Evolutionary conservation across 768 basidiomycete species (phyloP).

Genomic region (Nidularia pulvinata): DNA sequence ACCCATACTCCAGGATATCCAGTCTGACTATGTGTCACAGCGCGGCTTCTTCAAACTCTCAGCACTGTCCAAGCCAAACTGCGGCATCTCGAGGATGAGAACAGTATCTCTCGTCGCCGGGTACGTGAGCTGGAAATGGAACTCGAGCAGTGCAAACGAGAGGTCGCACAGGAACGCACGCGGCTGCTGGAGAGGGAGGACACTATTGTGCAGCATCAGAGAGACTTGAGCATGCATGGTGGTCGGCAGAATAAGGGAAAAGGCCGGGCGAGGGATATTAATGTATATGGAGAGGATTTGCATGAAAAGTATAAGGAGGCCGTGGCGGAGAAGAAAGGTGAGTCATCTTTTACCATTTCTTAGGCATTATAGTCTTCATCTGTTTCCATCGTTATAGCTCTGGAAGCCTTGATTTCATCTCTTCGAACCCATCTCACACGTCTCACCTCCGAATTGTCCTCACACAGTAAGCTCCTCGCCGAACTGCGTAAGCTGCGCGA

Average conservation of each 20-base stretch:
- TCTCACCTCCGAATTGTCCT: slow-evolving; percentile 76
- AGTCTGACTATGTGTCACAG: slow-evolving; percentile 25
- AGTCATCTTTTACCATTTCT: slow-evolving; percentile 5
- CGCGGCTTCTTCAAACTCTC: slow-evolving; percentile 61
- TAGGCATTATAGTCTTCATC: slow-evolving; percentile 1
- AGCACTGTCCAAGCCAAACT: slow-evolving; percentile 68
- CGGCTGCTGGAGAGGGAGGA: slow-evolving; percentile 60
- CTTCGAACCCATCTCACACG: slow-evolving; percentile 76
- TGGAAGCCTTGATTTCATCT: slow-evolving; percentile 77
- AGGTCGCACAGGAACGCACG: slow-evolving; percentile 71
- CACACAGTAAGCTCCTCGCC: slow-evolving; percentile 69
- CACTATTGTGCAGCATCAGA: slow-evolving; percentile 31
- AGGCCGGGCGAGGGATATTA: slow-evolving; percentile 22
- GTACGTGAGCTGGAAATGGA: slow-evolving; percentile 90
- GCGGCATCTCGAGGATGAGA: slow-evolving; percentile 77
- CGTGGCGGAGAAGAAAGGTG: slow-evolving; percentile 90
- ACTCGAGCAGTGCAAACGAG: slow-evolving; percentile 81
- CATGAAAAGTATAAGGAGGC: slow-evolving; percentile 67
- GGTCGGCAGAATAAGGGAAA: slow-evolving; percentile 34
- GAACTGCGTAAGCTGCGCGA: slow-evolving; percentile 68
- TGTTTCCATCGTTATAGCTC: slow-evolving; percentile 42
- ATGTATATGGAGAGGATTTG: slow-evolving; percentile 33
- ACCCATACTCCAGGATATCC: not conserved
- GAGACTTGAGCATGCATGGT: slow-evolving; percentile 17
- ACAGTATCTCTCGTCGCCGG: slow-evolving; percentile 75